Evolutionary conservation across 208 protist genomes (phyloP).

Genomic region (Trypanosoma platydactyli): DNA sequence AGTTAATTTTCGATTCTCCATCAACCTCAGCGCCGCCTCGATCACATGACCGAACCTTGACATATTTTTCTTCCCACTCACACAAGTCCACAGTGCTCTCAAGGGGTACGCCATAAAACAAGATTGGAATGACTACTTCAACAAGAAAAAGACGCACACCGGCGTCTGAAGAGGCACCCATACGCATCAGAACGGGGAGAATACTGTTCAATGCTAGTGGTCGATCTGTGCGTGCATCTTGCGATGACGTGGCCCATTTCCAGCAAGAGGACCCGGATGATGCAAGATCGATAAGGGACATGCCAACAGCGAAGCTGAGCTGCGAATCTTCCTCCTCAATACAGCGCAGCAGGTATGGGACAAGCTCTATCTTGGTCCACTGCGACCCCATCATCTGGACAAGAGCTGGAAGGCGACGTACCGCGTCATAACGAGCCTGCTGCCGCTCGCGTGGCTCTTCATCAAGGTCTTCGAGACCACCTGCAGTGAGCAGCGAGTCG

Average conservation of each 20-base stretch:
- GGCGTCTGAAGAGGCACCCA: constrained; percentile 42
- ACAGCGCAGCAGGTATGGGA: constrained; percentile 79
- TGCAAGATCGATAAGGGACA: constrained; percentile 60
- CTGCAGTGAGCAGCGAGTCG: constrained; percentile 31
- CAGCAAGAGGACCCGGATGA: constrained; percentile 1
- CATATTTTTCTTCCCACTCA: constrained; percentile 59
- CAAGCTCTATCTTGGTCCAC: constrained; percentile 57
- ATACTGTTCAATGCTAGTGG: constrained; percentile 31
- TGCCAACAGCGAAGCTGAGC: constrained; percentile 50
- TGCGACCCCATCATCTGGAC: constrained; percentile 46
- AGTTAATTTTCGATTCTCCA: constrained; percentile 2
- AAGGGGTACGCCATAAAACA: constrained; percentile 63
- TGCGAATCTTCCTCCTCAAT: constrained; percentile 72
- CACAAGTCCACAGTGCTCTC: constrained; percentile 44
- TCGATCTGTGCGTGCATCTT: background rate
- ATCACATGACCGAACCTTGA: constrained; percentile 18
- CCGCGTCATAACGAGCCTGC: constrained; percentile 50
- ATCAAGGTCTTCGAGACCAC: constrained; percentile 39
- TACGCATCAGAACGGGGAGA: constrained; percentile 42
- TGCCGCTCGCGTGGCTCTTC: constrained; percentile 51
- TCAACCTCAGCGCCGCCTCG: background rate
- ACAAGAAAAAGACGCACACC: constrained; percentile 55
- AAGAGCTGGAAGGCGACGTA: constrained; percentile 60
- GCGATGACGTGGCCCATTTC: background rate
- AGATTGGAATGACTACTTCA: constrained; percentile 67